These are phyloP conservation scores for Rhizopus sp. DNA, from an alignment of 371 early-diverging fungal genomes.

Conservation along the genomic window DNA sequence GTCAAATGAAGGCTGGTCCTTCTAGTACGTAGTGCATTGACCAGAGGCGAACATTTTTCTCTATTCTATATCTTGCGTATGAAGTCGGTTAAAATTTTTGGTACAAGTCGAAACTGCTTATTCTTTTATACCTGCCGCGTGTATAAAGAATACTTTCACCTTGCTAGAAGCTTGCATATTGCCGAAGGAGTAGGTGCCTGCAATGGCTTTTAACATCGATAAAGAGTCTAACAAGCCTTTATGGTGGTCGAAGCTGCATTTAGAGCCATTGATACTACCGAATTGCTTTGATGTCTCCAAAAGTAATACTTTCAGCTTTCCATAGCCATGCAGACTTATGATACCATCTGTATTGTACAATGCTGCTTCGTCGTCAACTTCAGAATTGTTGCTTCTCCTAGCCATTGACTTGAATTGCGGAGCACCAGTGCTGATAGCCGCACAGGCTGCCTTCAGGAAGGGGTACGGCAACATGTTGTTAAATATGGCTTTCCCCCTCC, in stretches of 20 bases:
- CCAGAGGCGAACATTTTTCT: too few species aligned
- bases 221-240: constrained; percentile 11
- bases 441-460: constrained; percentile 9
- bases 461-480: constrained; percentile 6
- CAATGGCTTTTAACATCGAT: constrained; percentile 12
- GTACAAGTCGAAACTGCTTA: too few species aligned
- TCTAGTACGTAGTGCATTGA: too few species aligned
- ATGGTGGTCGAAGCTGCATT: constrained; percentile 2
- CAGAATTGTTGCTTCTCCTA: not conserved
- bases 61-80: too few species aligned
- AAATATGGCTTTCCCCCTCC: constrained; percentile 16
- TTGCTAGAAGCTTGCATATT: constrained; percentile 3
- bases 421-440: not conserved
- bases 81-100: too few species aligned
- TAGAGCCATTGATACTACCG: not conserved
- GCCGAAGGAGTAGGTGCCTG: constrained; percentile 6
- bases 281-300: constrained; percentile 8
- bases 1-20: too few species aligned
- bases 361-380: not conserved
- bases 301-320: constrained; percentile 4
- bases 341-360: constrained; percentile 9
- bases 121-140: not conserved
- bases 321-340: constrained; percentile 1
- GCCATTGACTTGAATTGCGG: constrained; percentile 11
- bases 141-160: constrained; percentile 11